phyloP scores from a whole-genome alignment of 495 filamentous ascomycete genomes.

The Acidomyces sp. region DNA sequence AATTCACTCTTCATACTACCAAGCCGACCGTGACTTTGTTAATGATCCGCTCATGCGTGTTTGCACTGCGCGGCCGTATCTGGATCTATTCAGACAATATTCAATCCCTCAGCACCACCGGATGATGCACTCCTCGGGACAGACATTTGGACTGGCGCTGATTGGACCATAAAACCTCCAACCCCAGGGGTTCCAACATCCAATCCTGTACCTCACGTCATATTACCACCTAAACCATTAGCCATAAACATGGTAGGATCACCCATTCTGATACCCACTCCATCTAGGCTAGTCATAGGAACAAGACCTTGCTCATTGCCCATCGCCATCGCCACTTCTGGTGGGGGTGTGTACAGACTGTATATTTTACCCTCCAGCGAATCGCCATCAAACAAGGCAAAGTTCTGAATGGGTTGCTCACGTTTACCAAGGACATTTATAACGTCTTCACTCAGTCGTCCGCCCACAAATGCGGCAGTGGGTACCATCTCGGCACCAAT shows the following conservation, averaged over 20 bases:
- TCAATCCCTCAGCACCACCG: not conserved
- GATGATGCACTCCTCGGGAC: not conserved
- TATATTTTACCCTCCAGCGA: conserved; percentile 64
- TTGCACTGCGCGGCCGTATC: no score
- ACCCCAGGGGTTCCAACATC: no score
- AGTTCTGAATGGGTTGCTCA: conserved; percentile 91
- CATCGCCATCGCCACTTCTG: conserved; percentile 9
- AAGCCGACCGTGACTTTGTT: no score
- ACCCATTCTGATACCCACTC: not conserved
- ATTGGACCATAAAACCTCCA: not conserved
- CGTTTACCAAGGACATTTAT: conserved; percentile 85
- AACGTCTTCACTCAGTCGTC: conserved; percentile 83
- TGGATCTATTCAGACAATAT: not conserved
- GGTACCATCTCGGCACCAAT: conserved; percentile 70
- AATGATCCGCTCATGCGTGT: no score
- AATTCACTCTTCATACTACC: no score
- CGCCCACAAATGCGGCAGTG: conserved; percentile 79
- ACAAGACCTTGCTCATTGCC: not conserved
- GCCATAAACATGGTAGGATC: conserved; percentile 4
- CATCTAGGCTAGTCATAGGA: conserved; percentile 2
- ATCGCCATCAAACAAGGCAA: conserved; percentile 82
- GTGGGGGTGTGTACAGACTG: conserved; percentile 36
- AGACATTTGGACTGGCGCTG: not conserved
- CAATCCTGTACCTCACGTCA: not conserved
- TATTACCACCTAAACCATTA: not conserved